Evolutionary conservation across 2,329 filamentous ascomycete species (phyloP).

Genomic region (Aureobasidium sp.): DNA sequence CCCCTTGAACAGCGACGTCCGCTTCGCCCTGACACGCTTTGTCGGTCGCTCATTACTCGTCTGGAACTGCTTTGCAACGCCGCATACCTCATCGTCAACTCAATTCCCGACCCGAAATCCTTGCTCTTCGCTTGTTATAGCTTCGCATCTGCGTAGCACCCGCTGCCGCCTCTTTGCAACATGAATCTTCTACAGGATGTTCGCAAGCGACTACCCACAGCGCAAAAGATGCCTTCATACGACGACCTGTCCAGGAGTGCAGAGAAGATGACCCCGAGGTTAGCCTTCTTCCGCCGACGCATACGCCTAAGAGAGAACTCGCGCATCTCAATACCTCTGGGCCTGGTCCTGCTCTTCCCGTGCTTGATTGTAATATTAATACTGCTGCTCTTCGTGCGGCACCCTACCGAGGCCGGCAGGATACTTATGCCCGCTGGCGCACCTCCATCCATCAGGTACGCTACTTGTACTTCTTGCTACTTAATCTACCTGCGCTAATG

Average conservation of each 20-base stretch:
- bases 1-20: slow-evolving; percentile 4
- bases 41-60: neutral
- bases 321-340: slow-evolving; percentile 83
- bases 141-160: neutral
- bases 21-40: neutral
- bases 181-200: slow-evolving; percentile 41
- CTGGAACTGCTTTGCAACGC: slow-evolving; percentile 4
- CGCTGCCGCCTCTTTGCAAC: slow-evolving; percentile 1
- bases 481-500: slow-evolving; percentile 11
- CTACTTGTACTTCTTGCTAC: slow-evolving; percentile 13
- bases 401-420: slow-evolving; percentile 73
- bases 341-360: slow-evolving; percentile 87
- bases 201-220: slow-evolving; percentile 39
- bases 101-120: neutral
- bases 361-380: slow-evolving; percentile 87
- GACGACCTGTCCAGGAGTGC: slow-evolving; percentile 37
- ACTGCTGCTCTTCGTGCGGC: slow-evolving; percentile 78
- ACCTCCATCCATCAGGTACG: slow-evolving; percentile 82
- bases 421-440: slow-evolving; percentile 83
- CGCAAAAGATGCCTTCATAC: slow-evolving; percentile 37
- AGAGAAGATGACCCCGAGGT: slow-evolving; percentile 41
- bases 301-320: slow-evolving; percentile 88
- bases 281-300: slow-evolving; percentile 79
- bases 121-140: neutral
- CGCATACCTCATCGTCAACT: slow-evolving; percentile 7